phyloP scores from a whole-genome alignment of 2,329 filamentous ascomycete genomes.

The Epichloe festucae region DNA sequence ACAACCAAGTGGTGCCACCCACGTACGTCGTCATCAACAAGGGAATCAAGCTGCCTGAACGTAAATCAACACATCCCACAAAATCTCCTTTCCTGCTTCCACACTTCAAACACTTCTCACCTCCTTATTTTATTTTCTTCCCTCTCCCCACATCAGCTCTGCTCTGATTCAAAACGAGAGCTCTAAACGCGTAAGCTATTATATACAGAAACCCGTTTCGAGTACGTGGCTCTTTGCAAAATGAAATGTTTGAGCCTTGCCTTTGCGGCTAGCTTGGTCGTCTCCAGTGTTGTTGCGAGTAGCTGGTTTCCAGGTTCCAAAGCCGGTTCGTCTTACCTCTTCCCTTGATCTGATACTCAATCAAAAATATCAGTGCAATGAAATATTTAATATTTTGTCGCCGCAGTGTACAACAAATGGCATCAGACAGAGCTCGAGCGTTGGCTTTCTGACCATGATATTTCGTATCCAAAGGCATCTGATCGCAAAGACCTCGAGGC shows the following conservation, averaged over 20 bases:
- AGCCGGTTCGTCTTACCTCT: conserved; percentile 48
- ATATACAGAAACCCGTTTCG: not conserved
- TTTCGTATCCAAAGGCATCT: conserved; percentile 79
- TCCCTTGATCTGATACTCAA: not conserved
- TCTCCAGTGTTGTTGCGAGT: conserved; percentile 57
- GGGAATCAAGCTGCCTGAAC: not conserved
- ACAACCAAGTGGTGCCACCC: not conserved
- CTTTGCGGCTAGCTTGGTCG: conserved; percentile 59
- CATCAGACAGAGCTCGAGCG: conserved; percentile 94
- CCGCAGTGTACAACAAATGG: conserved; percentile 91
- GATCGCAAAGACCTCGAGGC: conserved; percentile 92
- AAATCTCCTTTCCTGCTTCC: not conserved
- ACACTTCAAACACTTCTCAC: not conserved
- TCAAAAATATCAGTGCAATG: not conserved
- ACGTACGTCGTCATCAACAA: conserved; percentile 1
- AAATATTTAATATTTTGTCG: not conserved
- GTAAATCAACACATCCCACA: not conserved
- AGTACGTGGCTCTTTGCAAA: conserved; percentile 14
- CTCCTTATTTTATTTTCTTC: not conserved
- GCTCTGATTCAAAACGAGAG: not conserved
- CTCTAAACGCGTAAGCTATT: not conserved
- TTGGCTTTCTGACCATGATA: conserved; percentile 85
- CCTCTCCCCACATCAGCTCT: not conserved
- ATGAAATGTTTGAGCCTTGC: conserved; percentile 71
- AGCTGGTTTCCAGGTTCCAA: conserved; percentile 68